Conservation (phyloP, 2,329 filamentous ascomycete genomes). For the Chaetomium sp. region DNA sequence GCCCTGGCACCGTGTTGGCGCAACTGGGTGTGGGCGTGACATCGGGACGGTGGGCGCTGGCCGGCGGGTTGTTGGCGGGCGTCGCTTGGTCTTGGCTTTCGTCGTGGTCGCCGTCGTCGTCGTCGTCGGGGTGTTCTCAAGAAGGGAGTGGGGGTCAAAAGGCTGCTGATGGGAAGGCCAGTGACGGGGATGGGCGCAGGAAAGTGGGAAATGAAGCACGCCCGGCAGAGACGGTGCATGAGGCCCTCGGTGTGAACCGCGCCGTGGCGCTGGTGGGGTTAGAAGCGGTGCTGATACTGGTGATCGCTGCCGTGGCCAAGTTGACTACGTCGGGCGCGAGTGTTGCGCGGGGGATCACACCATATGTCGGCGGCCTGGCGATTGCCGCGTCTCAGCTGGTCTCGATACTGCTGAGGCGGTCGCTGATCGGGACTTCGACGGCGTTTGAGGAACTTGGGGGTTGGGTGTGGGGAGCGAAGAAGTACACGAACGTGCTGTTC, state of each 20-base stretch:
- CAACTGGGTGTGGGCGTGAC: conserved; percentile 50
- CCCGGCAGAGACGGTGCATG: conserved; percentile 30
- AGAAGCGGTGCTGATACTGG: conserved; percentile 35
- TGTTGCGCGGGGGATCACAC: conserved; percentile 34
- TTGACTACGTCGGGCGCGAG: conserved; percentile 26
- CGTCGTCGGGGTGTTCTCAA: not conserved
- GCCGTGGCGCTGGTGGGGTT: conserved; percentile 35
- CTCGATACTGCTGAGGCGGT: conserved; percentile 46
- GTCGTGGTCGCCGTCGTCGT: conserved; percentile 25
- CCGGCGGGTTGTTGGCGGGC: conserved; percentile 51
- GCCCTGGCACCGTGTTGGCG: conserved; percentile 58
- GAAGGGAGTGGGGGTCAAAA: not conserved
- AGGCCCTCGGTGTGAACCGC: conserved; percentile 36
- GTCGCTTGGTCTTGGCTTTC: conserved; percentile 44
- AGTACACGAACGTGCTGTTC: conserved; percentile 42
- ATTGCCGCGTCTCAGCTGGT: conserved; percentile 53
- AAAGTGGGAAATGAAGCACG: conserved; percentile 18
- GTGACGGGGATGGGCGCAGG: not conserved
- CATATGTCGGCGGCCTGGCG: conserved; percentile 49
- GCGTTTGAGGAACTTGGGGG: conserved; percentile 56
- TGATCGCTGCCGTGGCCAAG: conserved; percentile 34
- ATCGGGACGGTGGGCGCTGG: conserved; percentile 46
- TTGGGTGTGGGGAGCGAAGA: conserved; percentile 36
- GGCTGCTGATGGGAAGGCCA: not conserved
- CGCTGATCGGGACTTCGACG: conserved; percentile 54